Conservation (phyloP, 345 rosid genomes). For the Euphorbia lathyris region DNA sequence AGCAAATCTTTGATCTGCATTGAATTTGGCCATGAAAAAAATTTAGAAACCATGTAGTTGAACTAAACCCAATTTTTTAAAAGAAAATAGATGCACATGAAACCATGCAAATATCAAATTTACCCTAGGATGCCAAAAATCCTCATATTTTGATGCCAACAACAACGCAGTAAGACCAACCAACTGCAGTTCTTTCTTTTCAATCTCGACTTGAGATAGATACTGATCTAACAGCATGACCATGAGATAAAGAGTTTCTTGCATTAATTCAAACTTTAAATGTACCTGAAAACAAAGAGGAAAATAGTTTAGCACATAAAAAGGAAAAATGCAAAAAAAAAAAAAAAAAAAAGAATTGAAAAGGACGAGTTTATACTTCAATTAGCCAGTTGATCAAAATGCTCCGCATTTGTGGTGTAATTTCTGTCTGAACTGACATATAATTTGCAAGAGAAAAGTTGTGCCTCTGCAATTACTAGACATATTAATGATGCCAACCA, state of each 20-base stretch:
- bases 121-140: slow-evolving; percentile 98
- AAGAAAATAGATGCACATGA: neutral
- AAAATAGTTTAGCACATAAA: slow-evolving; percentile 11
- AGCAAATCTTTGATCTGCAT: slow-evolving; percentile 81
- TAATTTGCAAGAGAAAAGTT: slow-evolving; percentile 50
- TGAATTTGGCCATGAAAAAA: slow-evolving; percentile 4
- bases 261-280: slow-evolving; percentile 80
- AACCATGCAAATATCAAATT: slow-evolving; percentile 1
- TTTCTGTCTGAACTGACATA: slow-evolving; percentile 55
- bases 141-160: slow-evolving; percentile 93
- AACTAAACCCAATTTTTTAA: neutral
- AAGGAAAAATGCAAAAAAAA: slow-evolving; percentile 15
- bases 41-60: neutral
- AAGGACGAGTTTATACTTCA: slow-evolving; percentile 54
- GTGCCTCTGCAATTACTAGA: slow-evolving; percentile 49
- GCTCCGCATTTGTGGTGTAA: slow-evolving; percentile 75
- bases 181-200: slow-evolving; percentile 82
- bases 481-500: slow-evolving; percentile 1
- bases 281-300: slow-evolving; percentile 59
- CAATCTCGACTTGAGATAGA: slow-evolving; percentile 70
- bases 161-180: slow-evolving; percentile 83
- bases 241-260: slow-evolving; percentile 88
- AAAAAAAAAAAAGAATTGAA: slow-evolving; percentile 2
- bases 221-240: slow-evolving; percentile 67
- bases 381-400: slow-evolving; percentile 92